Conservation (phyloP, 306 rosid species). For the Ormosia emarginata region DNA sequence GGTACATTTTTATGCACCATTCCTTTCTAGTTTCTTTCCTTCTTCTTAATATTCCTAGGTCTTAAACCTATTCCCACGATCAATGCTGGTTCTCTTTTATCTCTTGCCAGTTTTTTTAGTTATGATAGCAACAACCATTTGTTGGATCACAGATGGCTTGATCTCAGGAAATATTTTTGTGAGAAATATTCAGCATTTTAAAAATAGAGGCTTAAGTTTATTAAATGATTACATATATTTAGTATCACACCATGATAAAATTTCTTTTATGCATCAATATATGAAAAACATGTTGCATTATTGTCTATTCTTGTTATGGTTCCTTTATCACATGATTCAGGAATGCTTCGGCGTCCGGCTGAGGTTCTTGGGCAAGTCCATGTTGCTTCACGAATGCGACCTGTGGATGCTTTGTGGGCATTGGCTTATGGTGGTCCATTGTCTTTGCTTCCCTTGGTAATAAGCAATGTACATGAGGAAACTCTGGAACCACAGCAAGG, state of each 20-base stretch:
- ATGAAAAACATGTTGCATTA: conserved; percentile 18
- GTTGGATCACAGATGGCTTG: not conserved
- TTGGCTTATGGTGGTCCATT: conserved; percentile 92
- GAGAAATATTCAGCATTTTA: conserved; percentile 11
- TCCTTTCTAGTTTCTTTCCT: not conserved
- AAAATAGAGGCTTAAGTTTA: conserved; percentile 2
- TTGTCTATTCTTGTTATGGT: conserved; percentile 26
- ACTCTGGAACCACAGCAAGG: conserved; percentile 78
- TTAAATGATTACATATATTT: conserved; percentile 12
- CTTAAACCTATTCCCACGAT: not conserved
- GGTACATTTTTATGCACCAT: not conserved
- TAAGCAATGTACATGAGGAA: conserved; percentile 61
- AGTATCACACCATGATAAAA: not conserved
- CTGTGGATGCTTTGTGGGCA: conserved; percentile 92
- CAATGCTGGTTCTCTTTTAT: conserved; percentile 21
- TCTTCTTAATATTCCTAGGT: not conserved
- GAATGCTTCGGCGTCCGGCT: conserved; percentile 87
- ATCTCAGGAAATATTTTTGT: not conserved
- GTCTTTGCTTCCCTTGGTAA: conserved; percentile 89
- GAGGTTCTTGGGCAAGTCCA: conserved; percentile 99
- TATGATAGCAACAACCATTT: not conserved
- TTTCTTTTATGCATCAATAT: conserved; percentile 17
- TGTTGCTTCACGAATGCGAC: conserved; percentile 81
- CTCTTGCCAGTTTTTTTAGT: conserved; percentile 1
- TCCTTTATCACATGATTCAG: conserved; percentile 45